Conservation (phyloP, 2,329 filamentous ascomycete species). For the Phialocephala sp. region DNA sequence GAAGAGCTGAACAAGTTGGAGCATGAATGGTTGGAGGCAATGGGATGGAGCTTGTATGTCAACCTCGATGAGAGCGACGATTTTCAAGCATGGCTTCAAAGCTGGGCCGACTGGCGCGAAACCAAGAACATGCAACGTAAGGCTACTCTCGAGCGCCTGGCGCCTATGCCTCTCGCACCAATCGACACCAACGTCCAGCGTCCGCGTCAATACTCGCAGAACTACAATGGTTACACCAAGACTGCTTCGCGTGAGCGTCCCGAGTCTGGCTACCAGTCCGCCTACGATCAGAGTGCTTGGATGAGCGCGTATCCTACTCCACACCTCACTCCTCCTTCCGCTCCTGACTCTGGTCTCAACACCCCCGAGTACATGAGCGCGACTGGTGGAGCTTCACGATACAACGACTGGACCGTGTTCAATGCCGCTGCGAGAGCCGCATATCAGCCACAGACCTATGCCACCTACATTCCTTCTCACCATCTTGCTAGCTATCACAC, state of each 20-base stretch:
- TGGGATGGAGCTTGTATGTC: slow-evolving; percentile 72
- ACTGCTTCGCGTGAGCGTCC: slow-evolving; percentile 43
- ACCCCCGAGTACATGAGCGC: slow-evolving; percentile 59
- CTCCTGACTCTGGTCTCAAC: slow-evolving; percentile 57
- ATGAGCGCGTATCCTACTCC: slow-evolving; percentile 41
- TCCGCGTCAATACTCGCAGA: slow-evolving; percentile 40
- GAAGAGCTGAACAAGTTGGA: slow-evolving; percentile 71
- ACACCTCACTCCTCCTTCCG: slow-evolving; percentile 57
- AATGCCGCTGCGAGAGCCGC: slow-evolving; percentile 36
- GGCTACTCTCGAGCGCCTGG: slow-evolving; percentile 46
- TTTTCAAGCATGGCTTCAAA: slow-evolving; percentile 67
- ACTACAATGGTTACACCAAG: slow-evolving; percentile 57
- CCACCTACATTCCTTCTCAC: slow-evolving; percentile 48
- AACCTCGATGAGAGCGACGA: slow-evolving; percentile 67
- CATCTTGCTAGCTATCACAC: slow-evolving; percentile 52
- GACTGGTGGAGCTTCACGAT: slow-evolving; percentile 54
- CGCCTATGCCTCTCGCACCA: slow-evolving; percentile 43
- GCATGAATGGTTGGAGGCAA: slow-evolving; percentile 70
- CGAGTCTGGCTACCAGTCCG: slow-evolving; percentile 38
- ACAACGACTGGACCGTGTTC: slow-evolving; percentile 57
- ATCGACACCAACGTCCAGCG: slow-evolving; percentile 69
- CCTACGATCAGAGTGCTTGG: slow-evolving; percentile 41
- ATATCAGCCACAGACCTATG: slow-evolving; percentile 40
- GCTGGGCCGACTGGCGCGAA: slow-evolving; percentile 68
- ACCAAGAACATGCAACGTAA: slow-evolving; percentile 48